A percentile compares a stretch with the other conserved stretches of the same genome.
phyloP scores from a whole-genome alignment of 345 rosid species.

The Trapa incisa region DNA sequence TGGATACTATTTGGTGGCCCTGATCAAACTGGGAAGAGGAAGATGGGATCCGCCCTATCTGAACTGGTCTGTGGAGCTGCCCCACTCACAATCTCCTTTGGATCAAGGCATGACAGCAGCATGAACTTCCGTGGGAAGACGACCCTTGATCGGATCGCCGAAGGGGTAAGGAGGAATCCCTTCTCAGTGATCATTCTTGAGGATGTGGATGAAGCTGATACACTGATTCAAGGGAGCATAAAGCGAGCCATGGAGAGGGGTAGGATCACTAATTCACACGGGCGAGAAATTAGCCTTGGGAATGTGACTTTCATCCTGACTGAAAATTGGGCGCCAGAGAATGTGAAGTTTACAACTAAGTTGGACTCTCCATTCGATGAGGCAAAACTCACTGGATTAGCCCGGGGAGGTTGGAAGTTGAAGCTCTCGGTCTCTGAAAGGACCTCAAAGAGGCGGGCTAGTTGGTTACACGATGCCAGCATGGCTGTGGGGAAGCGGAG shows the following conservation, averaged over 20 bases:
- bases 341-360: slow-evolving; percentile 17
- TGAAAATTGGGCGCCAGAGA: slow-evolving; percentile 39
- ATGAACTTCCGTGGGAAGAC: slow-evolving; percentile 69
- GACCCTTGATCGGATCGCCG: slow-evolving; percentile 60
- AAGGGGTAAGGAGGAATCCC: slow-evolving; percentile 74
- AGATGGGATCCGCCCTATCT: slow-evolving; percentile 72
- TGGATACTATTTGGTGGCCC: slow-evolving; percentile 90
- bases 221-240: slow-evolving; percentile 52
- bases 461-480: slow-evolving; percentile 43
- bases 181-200: slow-evolving; percentile 70
- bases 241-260: slow-evolving; percentile 89
- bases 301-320: slow-evolving; percentile 79
- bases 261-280: slow-evolving; percentile 73
- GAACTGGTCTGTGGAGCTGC: slow-evolving; percentile 38
- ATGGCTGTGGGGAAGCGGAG: slow-evolving; percentile 38
- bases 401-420: slow-evolving; percentile 55
- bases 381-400: slow-evolving; percentile 45
- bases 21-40: slow-evolving; percentile 74
- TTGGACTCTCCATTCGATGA: slow-evolving; percentile 36
- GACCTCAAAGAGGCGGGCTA: slow-evolving; percentile 60
- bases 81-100: slow-evolving; percentile 52
- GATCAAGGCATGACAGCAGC: slow-evolving; percentile 37
- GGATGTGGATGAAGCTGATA: slow-evolving; percentile 79
- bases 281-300: slow-evolving; percentile 87
- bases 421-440: slow-evolving; percentile 47